A percentile compares a stretch with the other conserved stretches of the same genome.
Conservation (phyloP, 2,329 filamentous ascomycete species). For the Mycosphaerella sp. region DNA sequence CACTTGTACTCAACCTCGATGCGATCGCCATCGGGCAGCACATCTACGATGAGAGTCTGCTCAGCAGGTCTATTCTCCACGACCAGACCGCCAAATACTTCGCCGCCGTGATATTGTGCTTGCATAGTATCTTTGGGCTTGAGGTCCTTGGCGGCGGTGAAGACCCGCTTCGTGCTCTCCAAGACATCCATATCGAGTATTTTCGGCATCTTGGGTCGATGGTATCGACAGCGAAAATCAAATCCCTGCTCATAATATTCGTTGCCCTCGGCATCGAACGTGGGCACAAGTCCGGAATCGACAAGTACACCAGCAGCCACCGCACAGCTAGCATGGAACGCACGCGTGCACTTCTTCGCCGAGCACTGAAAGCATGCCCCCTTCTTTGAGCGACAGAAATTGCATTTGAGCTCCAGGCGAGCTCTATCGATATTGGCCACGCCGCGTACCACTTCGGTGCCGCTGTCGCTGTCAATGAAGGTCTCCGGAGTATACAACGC, state of each 20-base stretch:
- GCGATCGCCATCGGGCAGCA: constrained; percentile 73
- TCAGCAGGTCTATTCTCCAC: constrained; percentile 75
- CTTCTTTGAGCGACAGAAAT: constrained; percentile 87
- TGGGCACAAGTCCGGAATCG: constrained; percentile 76
- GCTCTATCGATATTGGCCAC: constrained; percentile 77
- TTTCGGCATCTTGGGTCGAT: constrained; percentile 79
- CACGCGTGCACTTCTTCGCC: constrained; percentile 83
- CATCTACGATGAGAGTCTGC: constrained; percentile 68
- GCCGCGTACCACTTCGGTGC: constrained; percentile 68
- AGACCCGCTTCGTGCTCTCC: constrained; percentile 64
- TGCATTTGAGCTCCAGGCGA: constrained; percentile 84
- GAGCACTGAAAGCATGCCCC: constrained; percentile 98
- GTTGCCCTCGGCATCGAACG: constrained; percentile 82
- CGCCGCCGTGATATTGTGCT: constrained; percentile 72
- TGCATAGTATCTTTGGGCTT: constrained; percentile 74
- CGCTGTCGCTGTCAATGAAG: constrained; percentile 65
- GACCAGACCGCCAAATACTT: constrained; percentile 86
- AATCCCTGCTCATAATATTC: constrained; percentile 90
- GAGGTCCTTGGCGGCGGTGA: constrained; percentile 61
- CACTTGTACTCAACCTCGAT: constrained; percentile 82
- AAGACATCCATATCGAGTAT: constrained; percentile 53
- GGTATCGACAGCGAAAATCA: constrained; percentile 91
- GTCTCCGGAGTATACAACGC: constrained; percentile 90
- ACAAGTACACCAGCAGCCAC: constrained; percentile 87
- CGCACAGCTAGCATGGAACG: constrained; percentile 93